Evolutionary conservation across 306 rosid species (phyloP).

Genomic region (Quercus dentata): DNA sequence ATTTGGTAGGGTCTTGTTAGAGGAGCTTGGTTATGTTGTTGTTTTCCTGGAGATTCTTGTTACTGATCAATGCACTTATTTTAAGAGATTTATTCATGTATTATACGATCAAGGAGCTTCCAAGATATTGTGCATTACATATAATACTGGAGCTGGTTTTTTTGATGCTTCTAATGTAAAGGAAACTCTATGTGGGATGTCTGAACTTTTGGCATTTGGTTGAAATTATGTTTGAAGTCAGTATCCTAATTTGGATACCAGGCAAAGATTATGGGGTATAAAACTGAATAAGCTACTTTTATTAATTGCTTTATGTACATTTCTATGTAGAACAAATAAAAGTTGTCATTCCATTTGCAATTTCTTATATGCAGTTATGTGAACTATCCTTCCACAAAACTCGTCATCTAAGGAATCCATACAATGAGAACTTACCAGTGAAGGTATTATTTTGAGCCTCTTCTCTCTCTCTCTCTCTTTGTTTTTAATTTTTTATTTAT

Average conservation of each 20-base stretch:
- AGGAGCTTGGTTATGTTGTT: not conserved
- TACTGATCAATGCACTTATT: not conserved
- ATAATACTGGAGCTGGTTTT: not conserved
- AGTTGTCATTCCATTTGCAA: constrained; percentile 29
- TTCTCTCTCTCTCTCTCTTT: too few species aligned
- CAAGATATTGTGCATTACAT: not conserved
- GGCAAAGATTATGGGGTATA: not conserved
- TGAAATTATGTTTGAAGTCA: not conserved
- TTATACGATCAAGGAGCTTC: not conserved
- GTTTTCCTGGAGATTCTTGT: not conserved
- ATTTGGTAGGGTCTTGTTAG: not conserved
- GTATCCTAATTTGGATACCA: not conserved
- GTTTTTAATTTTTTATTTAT: not conserved
- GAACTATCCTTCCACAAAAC: constrained; percentile 98
- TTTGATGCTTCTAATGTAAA: not conserved
- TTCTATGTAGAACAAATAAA: constrained; percentile 5
- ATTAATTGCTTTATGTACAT: not conserved
- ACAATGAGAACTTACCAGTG: constrained; percentile 96
- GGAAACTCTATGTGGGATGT: not conserved
- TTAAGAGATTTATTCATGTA: not conserved
- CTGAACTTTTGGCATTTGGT: not conserved
- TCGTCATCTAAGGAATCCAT: constrained; percentile 95
- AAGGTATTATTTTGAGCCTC: constrained; percentile 58
- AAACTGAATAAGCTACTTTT: constrained; percentile 4
- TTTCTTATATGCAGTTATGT: constrained; percentile 77